These are phyloP conservation scores for Trametes villosa DNA, from an alignment of 768 basidiomycete genomes.

Conservation along the genomic window DNA sequence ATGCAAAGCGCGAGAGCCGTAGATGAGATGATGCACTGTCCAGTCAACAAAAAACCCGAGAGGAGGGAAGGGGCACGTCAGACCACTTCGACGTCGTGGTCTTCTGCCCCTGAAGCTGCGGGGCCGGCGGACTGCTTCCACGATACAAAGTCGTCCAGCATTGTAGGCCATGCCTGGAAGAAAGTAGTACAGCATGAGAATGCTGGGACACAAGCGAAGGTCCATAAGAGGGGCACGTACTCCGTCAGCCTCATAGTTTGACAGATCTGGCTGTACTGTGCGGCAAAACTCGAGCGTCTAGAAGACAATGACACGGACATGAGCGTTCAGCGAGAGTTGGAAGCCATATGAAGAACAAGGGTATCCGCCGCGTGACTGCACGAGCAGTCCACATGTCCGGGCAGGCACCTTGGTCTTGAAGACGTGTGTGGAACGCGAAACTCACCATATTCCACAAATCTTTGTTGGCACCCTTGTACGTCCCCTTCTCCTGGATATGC, in stretches of 20 bases:
- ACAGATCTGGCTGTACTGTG: constrained; percentile 59
- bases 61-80: not conserved
- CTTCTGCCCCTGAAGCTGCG: not conserved
- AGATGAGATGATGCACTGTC: not conserved
- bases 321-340: not conserved
- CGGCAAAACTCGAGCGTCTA: constrained; percentile 81
- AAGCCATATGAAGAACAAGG: not conserved
- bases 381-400: not conserved
- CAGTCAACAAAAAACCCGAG: not conserved
- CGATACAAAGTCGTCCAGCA: constrained; percentile 76
- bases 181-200: not conserved
- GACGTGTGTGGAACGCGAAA: constrained; percentile 7
- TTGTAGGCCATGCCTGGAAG: constrained; percentile 77
- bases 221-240: constrained; percentile 42
- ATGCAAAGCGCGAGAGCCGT: not conserved
- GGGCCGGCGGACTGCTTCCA: constrained; percentile 52
- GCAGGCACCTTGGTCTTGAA: not conserved
- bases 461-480: constrained; percentile 80
- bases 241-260: constrained; percentile 76
- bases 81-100: not conserved
- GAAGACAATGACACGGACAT: not conserved
- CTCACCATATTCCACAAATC: constrained; percentile 86
- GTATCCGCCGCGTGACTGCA: not conserved
- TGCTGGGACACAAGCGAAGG: not conserved
- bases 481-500: constrained; percentile 46